These are phyloP conservation scores for Oehlia diaphana DNA, from an alignment of 192 early-diverging fungal species.

Conservation along the genomic window DNA sequence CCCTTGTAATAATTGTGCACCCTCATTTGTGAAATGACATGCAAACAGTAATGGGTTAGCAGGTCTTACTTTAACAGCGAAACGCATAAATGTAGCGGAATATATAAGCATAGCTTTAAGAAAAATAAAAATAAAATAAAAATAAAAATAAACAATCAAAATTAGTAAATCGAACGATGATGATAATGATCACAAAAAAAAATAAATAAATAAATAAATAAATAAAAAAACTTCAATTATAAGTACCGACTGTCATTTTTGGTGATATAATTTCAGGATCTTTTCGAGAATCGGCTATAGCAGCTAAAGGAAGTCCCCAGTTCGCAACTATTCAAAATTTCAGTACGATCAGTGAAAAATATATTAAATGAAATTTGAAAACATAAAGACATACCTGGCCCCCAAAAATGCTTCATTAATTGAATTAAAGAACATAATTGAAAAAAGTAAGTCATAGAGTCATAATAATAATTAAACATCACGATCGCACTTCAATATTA, in stretches of 20 bases:
- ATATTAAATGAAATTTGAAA: background rate
- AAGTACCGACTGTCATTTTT: conserved; percentile 85
- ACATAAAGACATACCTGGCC: background rate
- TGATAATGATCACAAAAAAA: background rate
- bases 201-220: background rate
- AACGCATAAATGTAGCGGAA: conserved; percentile 92
- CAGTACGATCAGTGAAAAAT: background rate
- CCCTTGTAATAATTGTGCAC: conserved; percentile 84
- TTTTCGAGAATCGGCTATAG: conserved; percentile 89
- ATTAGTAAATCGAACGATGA: no score
- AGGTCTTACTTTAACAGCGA: conserved; percentile 90
- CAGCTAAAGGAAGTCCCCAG: conserved; percentile 96
- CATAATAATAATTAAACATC: background rate
- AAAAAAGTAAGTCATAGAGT: background rate
- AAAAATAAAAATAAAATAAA: background rate
- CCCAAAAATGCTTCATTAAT: conserved; percentile 23
- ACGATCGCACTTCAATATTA: background rate
- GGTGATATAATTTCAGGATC: conserved; percentile 89
- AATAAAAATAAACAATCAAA: no score
- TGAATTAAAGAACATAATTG: background rate
- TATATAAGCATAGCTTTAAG: conserved; percentile 76
- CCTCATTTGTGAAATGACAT: conserved; percentile 90
- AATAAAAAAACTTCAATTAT: background rate
- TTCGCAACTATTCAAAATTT: conserved; percentile 56
- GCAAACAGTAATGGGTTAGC: conserved; percentile 91